These are phyloP conservation scores for Neonothopanus nambi DNA, from an alignment of 1,284 basidiomycete species.

Conservation along the genomic window DNA sequence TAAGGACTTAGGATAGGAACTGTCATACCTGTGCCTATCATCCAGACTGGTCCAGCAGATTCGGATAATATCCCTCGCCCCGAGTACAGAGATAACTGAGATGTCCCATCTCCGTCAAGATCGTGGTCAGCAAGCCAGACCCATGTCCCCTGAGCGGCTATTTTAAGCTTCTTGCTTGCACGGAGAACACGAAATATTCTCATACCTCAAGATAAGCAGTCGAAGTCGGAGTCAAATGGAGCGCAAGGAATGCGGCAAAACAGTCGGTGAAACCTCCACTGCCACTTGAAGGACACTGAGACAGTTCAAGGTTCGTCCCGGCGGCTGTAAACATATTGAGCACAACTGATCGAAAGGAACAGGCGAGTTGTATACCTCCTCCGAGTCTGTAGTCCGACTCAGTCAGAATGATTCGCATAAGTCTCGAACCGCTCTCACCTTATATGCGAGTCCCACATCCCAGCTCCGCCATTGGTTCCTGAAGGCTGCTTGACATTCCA, in stretches of 20 bases:
- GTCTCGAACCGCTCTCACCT: slow-evolving; percentile 25
- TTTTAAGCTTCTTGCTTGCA: too few species aligned
- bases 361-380: slow-evolving; percentile 25
- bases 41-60: slow-evolving; percentile 58
- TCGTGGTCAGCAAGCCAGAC: slow-evolving; percentile 69
- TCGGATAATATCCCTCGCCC: slow-evolving; percentile 66
- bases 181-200: neutral
- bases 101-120: slow-evolving; percentile 37
- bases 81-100: slow-evolving; percentile 52
- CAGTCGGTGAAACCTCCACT: slow-evolving; percentile 34
- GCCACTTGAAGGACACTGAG: slow-evolving; percentile 34
- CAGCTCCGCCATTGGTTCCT: slow-evolving; percentile 50
- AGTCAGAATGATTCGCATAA: neutral
- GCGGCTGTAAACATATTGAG: slow-evolving; percentile 35
- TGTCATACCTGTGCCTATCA: slow-evolving; percentile 53
- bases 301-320: slow-evolving; percentile 42
- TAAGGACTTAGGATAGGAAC: neutral
- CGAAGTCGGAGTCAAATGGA: slow-evolving; percentile 50
- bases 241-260: slow-evolving; percentile 51
- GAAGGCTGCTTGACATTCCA: slow-evolving; percentile 54
- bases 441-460: slow-evolving; percentile 61
- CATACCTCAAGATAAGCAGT: slow-evolving; percentile 46
- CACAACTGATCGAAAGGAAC: slow-evolving; percentile 34
- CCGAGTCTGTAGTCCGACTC: slow-evolving; percentile 23
- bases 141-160: slow-evolving; percentile 50